Evolutionary conservation across 257 asterid species (phyloP).

Genomic region (Scutellaria baicalensis): DNA sequence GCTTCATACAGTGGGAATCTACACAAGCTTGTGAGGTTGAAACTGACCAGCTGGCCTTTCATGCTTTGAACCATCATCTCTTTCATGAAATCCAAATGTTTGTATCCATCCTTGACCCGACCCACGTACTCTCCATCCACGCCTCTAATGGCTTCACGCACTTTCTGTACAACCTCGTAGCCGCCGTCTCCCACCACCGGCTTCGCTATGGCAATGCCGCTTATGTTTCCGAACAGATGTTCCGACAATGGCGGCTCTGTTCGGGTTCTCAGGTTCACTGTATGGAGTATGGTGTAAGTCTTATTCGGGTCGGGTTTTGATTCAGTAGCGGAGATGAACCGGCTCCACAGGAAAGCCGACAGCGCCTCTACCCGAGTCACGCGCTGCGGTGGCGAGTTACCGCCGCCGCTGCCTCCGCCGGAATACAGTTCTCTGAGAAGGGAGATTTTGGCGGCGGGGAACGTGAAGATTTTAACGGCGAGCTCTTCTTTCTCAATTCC

Average conservation of each 20-base stretch:
- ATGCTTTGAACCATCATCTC: neutral
- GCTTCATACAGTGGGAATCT: conserved; percentile 42
- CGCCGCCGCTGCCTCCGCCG: neutral
- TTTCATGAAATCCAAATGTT: conserved; percentile 19
- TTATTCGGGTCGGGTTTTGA: conserved; percentile 18
- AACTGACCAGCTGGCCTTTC: conserved; percentile 23
- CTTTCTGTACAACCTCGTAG: conserved; percentile 2
- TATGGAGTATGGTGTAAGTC: conserved; percentile 23
- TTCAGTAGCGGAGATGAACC: conserved; percentile 18
- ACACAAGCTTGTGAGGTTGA: conserved; percentile 45
- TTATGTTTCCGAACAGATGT: conserved; percentile 28
- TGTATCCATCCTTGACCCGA: conserved; percentile 6
- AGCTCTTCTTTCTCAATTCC: conserved; percentile 27
- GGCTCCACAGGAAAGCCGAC: conserved; percentile 40
- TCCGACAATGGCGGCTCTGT: conserved; percentile 25
- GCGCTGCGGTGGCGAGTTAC: conserved; percentile 3
- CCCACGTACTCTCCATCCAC: conserved; percentile 21
- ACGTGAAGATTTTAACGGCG: conserved; percentile 26
- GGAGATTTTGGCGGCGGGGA: conserved; percentile 23
- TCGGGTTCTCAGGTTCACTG: conserved; percentile 31
- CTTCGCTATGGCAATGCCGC: conserved; percentile 15
- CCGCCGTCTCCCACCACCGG: conserved; percentile 12
- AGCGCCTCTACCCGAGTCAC: conserved; percentile 36
- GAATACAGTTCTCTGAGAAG: conserved; percentile 24
- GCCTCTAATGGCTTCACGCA: conserved; percentile 22